Base-by-base conservation (phyloP, 495 filamentous ascomycete species). In the Podospora tetraspora region DNA sequence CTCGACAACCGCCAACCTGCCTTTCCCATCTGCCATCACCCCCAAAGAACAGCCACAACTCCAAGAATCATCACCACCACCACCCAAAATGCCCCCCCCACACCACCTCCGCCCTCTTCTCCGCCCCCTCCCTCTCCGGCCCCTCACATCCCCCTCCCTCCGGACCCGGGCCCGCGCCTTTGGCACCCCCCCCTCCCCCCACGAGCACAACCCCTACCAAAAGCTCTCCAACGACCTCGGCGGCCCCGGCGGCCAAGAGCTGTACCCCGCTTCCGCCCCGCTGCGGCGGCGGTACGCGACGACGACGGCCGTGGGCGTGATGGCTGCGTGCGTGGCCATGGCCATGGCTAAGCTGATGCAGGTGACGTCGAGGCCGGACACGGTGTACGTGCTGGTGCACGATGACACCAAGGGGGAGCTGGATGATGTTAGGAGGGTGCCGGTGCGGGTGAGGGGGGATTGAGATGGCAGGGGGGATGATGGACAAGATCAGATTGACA, bases 251-350 rank as follows among this genome's bases (percentile, higher is more conserved):
- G 66, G 66, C 22, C 61, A 68, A 43, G 66, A 68, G 21, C 9
- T 64, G 25, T 68, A 64, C 27, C 66, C 66, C 8, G 24, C 29
- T 2, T 57, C 61, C 1, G 58, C 23, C n/a, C 23, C 9, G 0
- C 34, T 30, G 22, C 29, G 27, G 13, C 70, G 71, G 23, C 57
- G 58, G 16, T 72, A 57, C 29, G 60, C 68, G 9, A 52, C 69
- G 27, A 69, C 64, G 0, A 73, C 73, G 1, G 62, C 69, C 5
- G 61, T 32, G 4, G 69, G 73, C 3, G 63, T 73, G 1, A 0
- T 73, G 8, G 59, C 68, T 0, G 69, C 69, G 2, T 62, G 62
- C 1, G 67, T 60, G 3, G 30, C 68, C 25, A 62, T 75, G 59
- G 13, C 57, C 3, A 60, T 63, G 23, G 71, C 69, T 10, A 71